Evolutionary conservation across 169 alveolate species (phyloP), one percentile per base, ranked within the genome.

Genomic region (Plasmodium malariae): DNA sequence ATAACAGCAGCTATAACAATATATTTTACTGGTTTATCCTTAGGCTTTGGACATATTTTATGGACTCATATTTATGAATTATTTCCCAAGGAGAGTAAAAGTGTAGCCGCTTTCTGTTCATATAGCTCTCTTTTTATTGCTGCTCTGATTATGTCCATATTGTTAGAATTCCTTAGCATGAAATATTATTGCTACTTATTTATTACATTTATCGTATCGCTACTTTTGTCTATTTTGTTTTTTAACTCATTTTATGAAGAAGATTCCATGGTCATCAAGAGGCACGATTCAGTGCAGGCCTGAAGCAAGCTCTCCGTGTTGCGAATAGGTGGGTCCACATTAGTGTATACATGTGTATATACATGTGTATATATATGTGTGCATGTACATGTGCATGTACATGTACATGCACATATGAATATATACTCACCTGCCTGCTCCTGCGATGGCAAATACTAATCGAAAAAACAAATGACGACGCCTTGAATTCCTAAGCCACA

Each of bases 41-140:
- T 83, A 14, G 91, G 91, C n/a, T 83, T 83, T 45, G 91, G 91
- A 21, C 85, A 65, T 68, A 45, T 69, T 26, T 55, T 83, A 65
- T 83, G 91, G 91, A 83, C 86, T 2, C 85, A 43, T 34, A 49
- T 69, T 2, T 83, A 55, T 69, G 68, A 83, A 12, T 32, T 40
- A 24, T 83, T 83, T 83, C 85, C 91, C 11, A 68, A 68, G 14
- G 86, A 65, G 19, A n/a, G 71, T 83, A 83, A 67, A 60, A 62
- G 48, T 0, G 74, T 83, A 14, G 91, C 67, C 1, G 83, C 91
- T 0, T 67, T 65, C 24, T 49, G 54, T 34, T 83, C 86, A 32
- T 83, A 83, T 32, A 49, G 51, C 40, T 17, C 85, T 14, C 71
- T 83, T 6, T 83, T 83, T 36, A 55, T 83, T 30, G 91, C 68